Percentiles rank a stretch among this genome's conserved stretches.
Evolutionary conservation across 2,329 filamentous ascomycete species (phyloP).

Genomic region (Exophiala mesophila): DNA sequence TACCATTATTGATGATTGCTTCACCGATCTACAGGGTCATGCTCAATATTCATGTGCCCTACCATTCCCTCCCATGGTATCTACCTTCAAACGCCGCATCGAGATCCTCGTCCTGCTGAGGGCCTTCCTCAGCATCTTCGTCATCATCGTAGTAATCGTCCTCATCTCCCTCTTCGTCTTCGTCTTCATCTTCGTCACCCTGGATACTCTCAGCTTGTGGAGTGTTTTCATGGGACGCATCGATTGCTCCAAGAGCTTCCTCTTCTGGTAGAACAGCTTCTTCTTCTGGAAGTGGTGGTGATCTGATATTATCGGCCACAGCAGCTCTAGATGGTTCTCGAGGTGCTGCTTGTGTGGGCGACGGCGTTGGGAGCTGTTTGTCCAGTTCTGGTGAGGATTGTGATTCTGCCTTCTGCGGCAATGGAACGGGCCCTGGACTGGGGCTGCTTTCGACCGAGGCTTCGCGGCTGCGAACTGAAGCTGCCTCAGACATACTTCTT

Average conservation of each 20-base stretch:
- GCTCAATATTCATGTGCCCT: no score
- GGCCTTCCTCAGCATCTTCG: constrained; percentile 7
- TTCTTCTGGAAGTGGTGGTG: background rate
- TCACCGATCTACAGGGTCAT: no score
- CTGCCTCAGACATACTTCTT: background rate
- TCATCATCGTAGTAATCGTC: constrained; percentile 13
- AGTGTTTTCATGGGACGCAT: background rate
- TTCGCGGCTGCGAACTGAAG: background rate
- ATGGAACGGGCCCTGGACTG: background rate
- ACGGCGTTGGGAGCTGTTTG: no score
- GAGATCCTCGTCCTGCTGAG: constrained; percentile 13
- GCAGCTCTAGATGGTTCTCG: background rate
- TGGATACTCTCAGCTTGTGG: constrained; percentile 2
- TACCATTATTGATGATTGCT: no score
- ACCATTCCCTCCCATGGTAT: constrained; percentile 4
- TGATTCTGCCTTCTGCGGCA: no score
- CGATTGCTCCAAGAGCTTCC: constrained; percentile 1
- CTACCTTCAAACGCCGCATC: constrained; percentile 22
- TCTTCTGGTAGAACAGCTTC: background rate
- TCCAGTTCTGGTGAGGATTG: no score
- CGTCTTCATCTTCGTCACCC: constrained; percentile 6
- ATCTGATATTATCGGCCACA: no score
- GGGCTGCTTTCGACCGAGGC: background rate
- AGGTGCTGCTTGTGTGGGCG: background rate
- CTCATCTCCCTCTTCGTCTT: constrained; percentile 8